Base-by-base conservation (phyloP, 2,329 filamentous ascomycete species). In the Ascosphaera apis region DNA sequence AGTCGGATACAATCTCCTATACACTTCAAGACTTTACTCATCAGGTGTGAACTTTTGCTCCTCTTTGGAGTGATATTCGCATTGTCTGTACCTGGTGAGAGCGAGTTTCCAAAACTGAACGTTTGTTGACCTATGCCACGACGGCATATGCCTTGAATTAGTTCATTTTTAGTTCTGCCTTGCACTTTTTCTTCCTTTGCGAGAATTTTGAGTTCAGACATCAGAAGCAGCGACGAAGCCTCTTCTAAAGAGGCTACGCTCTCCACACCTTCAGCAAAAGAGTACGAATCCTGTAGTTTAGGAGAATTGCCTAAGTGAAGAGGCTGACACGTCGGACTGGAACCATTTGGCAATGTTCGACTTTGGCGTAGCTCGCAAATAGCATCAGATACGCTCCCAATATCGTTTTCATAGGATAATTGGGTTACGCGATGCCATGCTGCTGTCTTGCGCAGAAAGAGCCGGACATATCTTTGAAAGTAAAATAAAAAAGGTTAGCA, bases 391-490 rank as follows among this genome's bases (percentile, higher is more conserved):
- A 84, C 61, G 50, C 93, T 70, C 32, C 74, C 67, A 41, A 98
- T 77, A 50, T 95, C 84, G 43, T 72, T 69, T 47, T 86, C 70
- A 47, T 93, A 93, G 2, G 72, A 71, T 17, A 98, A 57, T 15
- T 72, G 70, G 46, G 67, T 71, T 42, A 82, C 67, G 7, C 88
- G 74, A 59, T 93, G 83, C 88, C 88, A 98, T 1, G 74, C 73
- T 15, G 79, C 78, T 1, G 81, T 82, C 53, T 98, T 98, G 33
- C 88, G 73, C 2, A 98, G 62, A 49, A 98, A 98, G 1, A 98
- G 60, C 15, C 88, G 73, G 11, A 95, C 84, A 55, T 93, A 91
- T 50, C 80, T 86, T 36, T 19, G 12, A 11, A 23, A 7, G 7
- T 35, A 33, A 32, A 40, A 42, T 41, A 31, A 43, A 38, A 23